Percentiles rank a stretch among this genome's conserved stretches.
Conservation (phyloP, 352 stramenopile species). For the Globisporangium uncinulatum region DNA sequence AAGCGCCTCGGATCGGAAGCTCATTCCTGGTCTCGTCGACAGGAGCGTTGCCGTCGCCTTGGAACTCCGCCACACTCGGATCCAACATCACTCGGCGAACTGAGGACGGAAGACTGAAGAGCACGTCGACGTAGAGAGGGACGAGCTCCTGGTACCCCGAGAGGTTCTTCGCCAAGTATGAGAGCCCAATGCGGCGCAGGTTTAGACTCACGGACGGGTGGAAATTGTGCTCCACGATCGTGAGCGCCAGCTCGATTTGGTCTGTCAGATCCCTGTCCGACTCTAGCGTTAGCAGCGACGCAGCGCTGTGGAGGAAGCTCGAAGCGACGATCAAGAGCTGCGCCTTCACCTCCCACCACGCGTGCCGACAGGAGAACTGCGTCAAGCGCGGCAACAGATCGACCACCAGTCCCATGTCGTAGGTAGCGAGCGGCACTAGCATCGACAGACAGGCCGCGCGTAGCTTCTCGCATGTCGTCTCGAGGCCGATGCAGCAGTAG, state of each 20-base stretch:
- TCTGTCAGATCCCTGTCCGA: constrained; percentile 40
- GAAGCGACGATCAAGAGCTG: constrained; percentile 68
- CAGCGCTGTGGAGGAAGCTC: constrained; percentile 39
- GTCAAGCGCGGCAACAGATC: constrained; percentile 64
- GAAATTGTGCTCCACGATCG: constrained; percentile 74
- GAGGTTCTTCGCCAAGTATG: constrained; percentile 52
- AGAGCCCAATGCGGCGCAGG: constrained; percentile 52
- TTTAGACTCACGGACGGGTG: constrained; percentile 45
- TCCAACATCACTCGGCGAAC: constrained; percentile 38
- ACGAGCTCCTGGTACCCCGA: constrained; percentile 68
- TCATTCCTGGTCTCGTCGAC: constrained; percentile 8
- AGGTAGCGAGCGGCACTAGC: constrained; percentile 45
- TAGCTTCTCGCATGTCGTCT: constrained; percentile 67
- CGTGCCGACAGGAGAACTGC: constrained; percentile 45
- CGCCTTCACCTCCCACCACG: constrained; percentile 85
- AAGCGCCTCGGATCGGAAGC: constrained; percentile 50
- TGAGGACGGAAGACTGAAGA: constrained; percentile 46
- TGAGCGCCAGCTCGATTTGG: constrained; percentile 63
- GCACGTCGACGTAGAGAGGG: constrained; percentile 68
- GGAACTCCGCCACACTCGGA: not conserved
- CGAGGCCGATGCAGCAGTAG: constrained; percentile 81
- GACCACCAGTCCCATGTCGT: constrained; percentile 37
- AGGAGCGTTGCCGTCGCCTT: constrained; percentile 2
- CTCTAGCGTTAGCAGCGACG: constrained; percentile 10
- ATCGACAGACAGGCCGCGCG: constrained; percentile 75